Base-by-base conservation (phyloP, 1,284 basidiomycete species). In the Sanguinoderma infundibulare region DNA sequence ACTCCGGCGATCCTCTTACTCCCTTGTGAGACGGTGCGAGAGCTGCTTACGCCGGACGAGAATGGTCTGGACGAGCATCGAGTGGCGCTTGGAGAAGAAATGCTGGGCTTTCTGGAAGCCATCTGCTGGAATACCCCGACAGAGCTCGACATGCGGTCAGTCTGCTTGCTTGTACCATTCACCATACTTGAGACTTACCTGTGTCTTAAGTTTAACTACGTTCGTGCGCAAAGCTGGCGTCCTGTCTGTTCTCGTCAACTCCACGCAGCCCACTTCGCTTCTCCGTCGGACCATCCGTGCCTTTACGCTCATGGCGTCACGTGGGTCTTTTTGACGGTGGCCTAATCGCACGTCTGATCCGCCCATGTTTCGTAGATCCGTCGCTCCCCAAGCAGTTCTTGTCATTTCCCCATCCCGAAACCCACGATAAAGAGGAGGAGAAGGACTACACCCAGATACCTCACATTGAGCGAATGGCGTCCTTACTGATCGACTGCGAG, bases 301-400 rank as follows among this genome's bases (percentile, higher is more conserved):
- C 14, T 71, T 92, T n/a, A 70, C 81, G 2, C 73, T 87, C 59
- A 71, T 90, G 47, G 83, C 86, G 28, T 82, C 82, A 50, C 80
- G 89, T 90, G 70, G 55, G 86, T 75, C 8, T 54, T 56, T 8
- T 36, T 24, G 14, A 14, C 20, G 17, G 5, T 28, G 24, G 0
- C 1, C 20, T 12, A 35, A n/a, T 5, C 12, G 17, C 10, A 20
- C 4, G 24, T 26, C 28, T 32, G 14, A 26, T 17, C 10, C 3
- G 1, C 30, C n/a, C n/a, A n/a, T n/a, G 14, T 15, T 17, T 15
- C 14, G 28, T 60, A 83, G 79, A 76, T 68, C 75, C 69, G 30
- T 66, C 67, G 34, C 69, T 85, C 28, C 79, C 80, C 64, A 79
- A 77, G 54, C 67, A 74, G 1, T 66, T 84, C 26, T 58, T 83